Base-by-base conservation (phyloP, 1,284 basidiomycete species). In the Boletellus deceptivus region DNA sequence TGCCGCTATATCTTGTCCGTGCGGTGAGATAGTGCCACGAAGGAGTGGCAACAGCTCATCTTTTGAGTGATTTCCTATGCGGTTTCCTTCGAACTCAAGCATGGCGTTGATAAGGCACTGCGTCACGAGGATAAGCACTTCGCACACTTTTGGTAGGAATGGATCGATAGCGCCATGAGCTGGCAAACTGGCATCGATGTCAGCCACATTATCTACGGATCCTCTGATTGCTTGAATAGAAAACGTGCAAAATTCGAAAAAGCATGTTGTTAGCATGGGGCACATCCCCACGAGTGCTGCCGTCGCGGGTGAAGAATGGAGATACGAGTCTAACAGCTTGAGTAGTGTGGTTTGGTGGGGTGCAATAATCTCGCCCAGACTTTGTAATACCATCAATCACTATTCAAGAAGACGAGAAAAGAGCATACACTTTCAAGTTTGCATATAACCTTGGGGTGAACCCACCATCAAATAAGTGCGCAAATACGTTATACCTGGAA, bases 291-390 rank as follows among this genome's bases (percentile, higher is more conserved):
- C 59, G 41, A 78, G 72, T 42, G 65, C 68, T 35, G 64, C 48
- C 34, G 56, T 43, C 48, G 57, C 49, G 42, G 60, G 61, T 17
- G 63, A 53, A 10, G 79, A 75, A 57, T 89, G 84, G 47, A 92
- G 72, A 62, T 87, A 84, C 3, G 90, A 88, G 65, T 95, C 93
- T 16, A 93, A 71, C 6, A 94, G 73, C 69, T 93, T 94, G 50
- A 95, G 78, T n/a, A 94, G 70, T 11, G 82, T 87, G 1, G 84
- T 91, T 68, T 94, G 92, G 58, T 87, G 83, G 1, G 91, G 89
- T 3, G 88, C 82, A 37, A 93, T 78, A n/a, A 84, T 74, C 68
- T 93, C 91, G 43, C 78, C 81, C 24, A 72, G 57, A 54, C 89
- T 91, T 91, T 63, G 43, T 44, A 41, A 44, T 46, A 41, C 48